Base-by-base conservation (phyloP, 2,329 filamentous ascomycete species). In the Ilyonectria robusta region DNA sequence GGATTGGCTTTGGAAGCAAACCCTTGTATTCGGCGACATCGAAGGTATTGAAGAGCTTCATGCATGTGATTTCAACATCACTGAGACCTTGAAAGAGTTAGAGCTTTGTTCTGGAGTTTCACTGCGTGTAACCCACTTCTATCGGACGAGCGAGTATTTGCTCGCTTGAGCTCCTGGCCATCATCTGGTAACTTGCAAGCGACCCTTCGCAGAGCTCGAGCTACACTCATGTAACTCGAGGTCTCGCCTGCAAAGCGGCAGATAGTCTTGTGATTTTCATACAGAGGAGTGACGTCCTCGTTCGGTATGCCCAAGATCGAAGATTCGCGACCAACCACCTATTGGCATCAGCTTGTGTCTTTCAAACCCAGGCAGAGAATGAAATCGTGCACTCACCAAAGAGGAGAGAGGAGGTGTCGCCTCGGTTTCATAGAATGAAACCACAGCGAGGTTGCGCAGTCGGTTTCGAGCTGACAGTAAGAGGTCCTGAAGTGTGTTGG, bases 21-120 rank as follows among this genome's bases (percentile, higher is more conserved):
- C 70, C 70, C 59, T 71, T 75, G 62, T 81, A 78, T 44, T 80
- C 77, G 44, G 70, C 62, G 6, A 76, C 66, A 59, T 79, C 70
- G 61, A 70, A 76, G 29, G 63, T 75, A 61, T 78, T 75, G 17
- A 82, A 73, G 1, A 81, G 74, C 42, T 58, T 56, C 51, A 81
- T 68, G 68, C 79, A 82, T 8, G 71, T 66, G 62, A 68, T 77
- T 65, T 82, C 80, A 5, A 73, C 51, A 23, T 78, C 75, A 54
- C 61, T 79, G 13, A 81, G 71, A 33, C 74, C 80, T 82, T 5
- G 42, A 55, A 47, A 54, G 23, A 23, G 59, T 67, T 42, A 70
- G 55, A 8, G 23, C 29, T 42, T 51, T 17, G 42, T 9, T 11
- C 5, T 17, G 23, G 23, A 11, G 17, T 47, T 2, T 10, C 15